phyloP scores from a whole-genome alignment of 208 protist genomes.

The Trypanosoma conorhini region DNA sequence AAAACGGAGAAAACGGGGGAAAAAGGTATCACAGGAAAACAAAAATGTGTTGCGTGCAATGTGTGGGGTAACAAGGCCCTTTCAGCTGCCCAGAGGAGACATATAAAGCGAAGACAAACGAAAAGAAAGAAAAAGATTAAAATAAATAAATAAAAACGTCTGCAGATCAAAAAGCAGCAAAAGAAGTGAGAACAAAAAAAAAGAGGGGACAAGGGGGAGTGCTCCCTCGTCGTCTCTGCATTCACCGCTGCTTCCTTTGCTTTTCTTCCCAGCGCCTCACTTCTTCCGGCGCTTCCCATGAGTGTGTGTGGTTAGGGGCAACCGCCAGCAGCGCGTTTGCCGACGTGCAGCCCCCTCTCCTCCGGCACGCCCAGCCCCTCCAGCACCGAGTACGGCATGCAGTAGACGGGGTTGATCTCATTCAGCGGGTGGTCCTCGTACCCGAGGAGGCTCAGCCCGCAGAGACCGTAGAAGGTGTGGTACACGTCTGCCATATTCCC shows the following conservation, averaged over 20 bases:
- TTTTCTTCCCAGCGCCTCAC: not conserved
- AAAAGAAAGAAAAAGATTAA: conserved; percentile 1
- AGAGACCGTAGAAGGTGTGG: conserved; percentile 99
- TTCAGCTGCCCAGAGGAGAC: not conserved
- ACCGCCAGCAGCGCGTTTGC: conserved; percentile 1
- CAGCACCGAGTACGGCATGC: conserved; percentile 82
- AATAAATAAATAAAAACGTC: no score
- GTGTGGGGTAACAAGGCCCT: not conserved
- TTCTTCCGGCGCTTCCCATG: not conserved
- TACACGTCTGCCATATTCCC: conserved; percentile 98
- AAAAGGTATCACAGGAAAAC: not conserved
- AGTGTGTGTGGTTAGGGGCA: not conserved
- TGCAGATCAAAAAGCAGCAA: conserved; percentile 1
- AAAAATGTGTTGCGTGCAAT: not conserved
- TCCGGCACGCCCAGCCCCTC: conserved; percentile 54
- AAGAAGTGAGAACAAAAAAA: conserved; percentile 20
- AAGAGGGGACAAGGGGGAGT: conserved; percentile 25
- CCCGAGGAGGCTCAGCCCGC: conserved; percentile 93
- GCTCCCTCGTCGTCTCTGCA: not conserved
- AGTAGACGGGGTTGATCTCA: conserved; percentile 90
- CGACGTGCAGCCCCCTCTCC: conserved; percentile 57
- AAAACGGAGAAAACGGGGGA: not conserved
- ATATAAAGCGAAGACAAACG: not conserved
- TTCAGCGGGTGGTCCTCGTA: conserved; percentile 71
- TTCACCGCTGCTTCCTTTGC: not conserved